Evolutionary conservation across 2,329 filamentous ascomycete genomes (phyloP), one percentile per base, ranked within the genome.

Genomic region (Colletotrichum musae): DNA sequence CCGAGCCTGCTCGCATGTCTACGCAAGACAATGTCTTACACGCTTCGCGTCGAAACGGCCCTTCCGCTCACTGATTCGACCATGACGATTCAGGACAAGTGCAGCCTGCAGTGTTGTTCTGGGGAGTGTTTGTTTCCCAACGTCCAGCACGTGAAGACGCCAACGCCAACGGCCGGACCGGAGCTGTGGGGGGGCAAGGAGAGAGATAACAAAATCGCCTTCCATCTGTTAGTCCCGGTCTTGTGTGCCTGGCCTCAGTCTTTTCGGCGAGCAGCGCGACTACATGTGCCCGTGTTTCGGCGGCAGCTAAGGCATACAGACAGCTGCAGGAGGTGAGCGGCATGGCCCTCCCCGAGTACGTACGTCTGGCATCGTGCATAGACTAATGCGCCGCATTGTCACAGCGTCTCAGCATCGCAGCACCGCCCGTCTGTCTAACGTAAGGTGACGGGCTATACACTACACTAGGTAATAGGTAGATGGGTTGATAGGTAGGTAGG

Each of bases 1-100:
- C 21, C 53, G 16, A 48, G 15, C 16, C 15, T 41, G 15, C 16
- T 18, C 15, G 24, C 5, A 59, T 64, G 41, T 43, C 41, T 18
- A 5, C 28, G 18, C 48, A 48, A 54, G 36, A 65, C 63, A 54
- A 16, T 58, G 62, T 59, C 62, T 64, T 28, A 41, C 26, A 45
- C 36, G 47, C 6, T 5, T 26, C 7, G 48, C 39, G 28, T 16
- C 32, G 9, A 24, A 28, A 47, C 39, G 50, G 28, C 12, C 7
- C 50, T 32, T 54, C 50, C 10, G 39, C 13, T 13, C 24, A 10
- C 21, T 53, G 21, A 41, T 61, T 51, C 50, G 28, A 10, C 26
- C 41, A 43, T 41, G 32, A 28, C 50, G 21, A 5, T n/a, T 21
- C 5, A 5, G 41, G 50, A n/a, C 41, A 48, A 66, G 50, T 16